phyloP scores from a whole-genome alignment of 2,329 filamentous ascomycete species.

The Epichloe bromicola region DNA sequence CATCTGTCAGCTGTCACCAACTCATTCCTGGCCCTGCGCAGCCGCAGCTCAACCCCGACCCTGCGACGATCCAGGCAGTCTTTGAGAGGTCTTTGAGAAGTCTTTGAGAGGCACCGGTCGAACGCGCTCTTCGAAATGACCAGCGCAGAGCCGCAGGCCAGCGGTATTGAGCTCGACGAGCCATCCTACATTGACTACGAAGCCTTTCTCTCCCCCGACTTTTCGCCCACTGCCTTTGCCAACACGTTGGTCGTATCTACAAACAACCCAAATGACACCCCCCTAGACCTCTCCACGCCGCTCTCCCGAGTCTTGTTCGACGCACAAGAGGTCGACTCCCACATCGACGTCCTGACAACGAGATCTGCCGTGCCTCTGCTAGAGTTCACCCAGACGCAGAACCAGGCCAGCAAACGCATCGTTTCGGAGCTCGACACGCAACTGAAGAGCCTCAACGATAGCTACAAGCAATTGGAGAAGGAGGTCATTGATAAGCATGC shows the following conservation, averaged over 20 bases:
- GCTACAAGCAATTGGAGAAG: slow-evolving; percentile 72
- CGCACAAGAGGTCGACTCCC: slow-evolving; percentile 90
- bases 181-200: slow-evolving; percentile 94
- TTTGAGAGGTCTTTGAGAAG: no score
- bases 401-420: slow-evolving; percentile 57
- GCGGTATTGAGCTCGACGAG: slow-evolving; percentile 31
- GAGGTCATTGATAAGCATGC: slow-evolving; percentile 80
- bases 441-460: slow-evolving; percentile 66
- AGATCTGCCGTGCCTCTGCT: slow-evolving; percentile 72
- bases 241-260: slow-evolving; percentile 80
- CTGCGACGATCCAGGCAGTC: background rate
- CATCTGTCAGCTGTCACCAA: no score
- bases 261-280: slow-evolving; percentile 83
- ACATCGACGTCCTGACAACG: slow-evolving; percentile 82
- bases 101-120: no score
- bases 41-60: background rate
- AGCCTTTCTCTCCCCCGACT: slow-evolving; percentile 71
- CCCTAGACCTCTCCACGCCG: slow-evolving; percentile 81
- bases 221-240: slow-evolving; percentile 71
- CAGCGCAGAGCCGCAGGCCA: background rate
- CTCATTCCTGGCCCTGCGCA: no score
- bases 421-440: slow-evolving; percentile 68
- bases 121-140: background rate
- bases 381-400: slow-evolving; percentile 62
- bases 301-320: slow-evolving; percentile 91